Conservation (phyloP, 345 rosid species). For the Syzygium aromaticum region DNA sequence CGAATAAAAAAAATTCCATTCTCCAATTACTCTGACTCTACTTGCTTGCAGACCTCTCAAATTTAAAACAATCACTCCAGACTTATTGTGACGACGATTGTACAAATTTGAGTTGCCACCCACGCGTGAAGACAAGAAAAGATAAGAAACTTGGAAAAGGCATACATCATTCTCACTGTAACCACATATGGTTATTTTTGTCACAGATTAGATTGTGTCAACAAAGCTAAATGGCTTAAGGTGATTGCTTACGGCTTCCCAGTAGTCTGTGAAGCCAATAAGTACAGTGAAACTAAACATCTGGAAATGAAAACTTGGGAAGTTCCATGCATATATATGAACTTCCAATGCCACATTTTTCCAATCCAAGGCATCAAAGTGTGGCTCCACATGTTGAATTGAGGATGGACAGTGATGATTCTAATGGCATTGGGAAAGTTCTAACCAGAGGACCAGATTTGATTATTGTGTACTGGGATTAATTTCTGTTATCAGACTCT, state of each 20-base stretch:
- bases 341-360: too few relatives aligned
- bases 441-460: too few relatives aligned
- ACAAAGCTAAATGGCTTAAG: too few relatives aligned
- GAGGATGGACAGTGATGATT: conserved; percentile 29
- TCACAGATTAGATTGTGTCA: too few relatives aligned
- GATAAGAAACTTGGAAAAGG: neutral
- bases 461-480: too few relatives aligned
- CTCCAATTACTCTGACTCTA: neutral
- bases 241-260: too few relatives aligned
- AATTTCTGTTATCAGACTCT: neutral
- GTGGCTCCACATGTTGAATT: conserved; percentile 48
- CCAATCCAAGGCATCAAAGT: too few relatives aligned
- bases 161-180: neutral
- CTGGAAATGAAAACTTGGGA: neutral
- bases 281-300: neutral
- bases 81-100: neutral
- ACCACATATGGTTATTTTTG: too few relatives aligned
- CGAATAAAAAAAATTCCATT: conserved; percentile 4
- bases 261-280: neutral
- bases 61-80: neutral
- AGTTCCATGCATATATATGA: too few relatives aligned
- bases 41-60: neutral
- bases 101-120: neutral
- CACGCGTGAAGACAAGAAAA: neutral
- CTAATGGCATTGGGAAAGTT: conserved; percentile 41